A percentile compares a stretch with the other conserved stretches of the same genome.
Evolutionary conservation across 2,329 filamentous ascomycete species (phyloP).

Genomic region (Mycocentrospora acerina): DNA sequence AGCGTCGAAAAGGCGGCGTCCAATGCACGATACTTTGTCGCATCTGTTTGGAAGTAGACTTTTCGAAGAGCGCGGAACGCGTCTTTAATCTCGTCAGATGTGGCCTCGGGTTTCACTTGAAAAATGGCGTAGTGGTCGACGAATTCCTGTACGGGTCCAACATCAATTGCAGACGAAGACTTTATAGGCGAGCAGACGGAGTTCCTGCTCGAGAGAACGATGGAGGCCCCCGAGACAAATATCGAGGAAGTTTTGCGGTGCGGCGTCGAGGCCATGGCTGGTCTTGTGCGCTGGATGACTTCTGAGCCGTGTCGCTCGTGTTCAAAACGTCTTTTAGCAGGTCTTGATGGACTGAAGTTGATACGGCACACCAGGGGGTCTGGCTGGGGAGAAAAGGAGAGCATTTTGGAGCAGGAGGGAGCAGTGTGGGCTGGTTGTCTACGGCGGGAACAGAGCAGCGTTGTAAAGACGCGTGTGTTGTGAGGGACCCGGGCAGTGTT

Average conservation of each 20-base stretch:
- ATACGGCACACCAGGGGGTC: constrained; percentile 20
- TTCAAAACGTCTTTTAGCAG: constrained; percentile 15
- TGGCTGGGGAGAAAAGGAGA: constrained; percentile 20
- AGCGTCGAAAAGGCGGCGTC: constrained; percentile 35
- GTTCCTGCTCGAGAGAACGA: constrained; percentile 22
- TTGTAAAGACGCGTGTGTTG: neutral
- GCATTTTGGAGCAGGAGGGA: no score
- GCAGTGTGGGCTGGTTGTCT: constrained; percentile 2
- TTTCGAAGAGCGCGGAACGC: constrained; percentile 29
- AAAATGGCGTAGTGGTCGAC: constrained; percentile 37
- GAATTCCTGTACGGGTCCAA: constrained; percentile 16
- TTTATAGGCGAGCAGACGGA: constrained; percentile 18
- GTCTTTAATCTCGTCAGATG: constrained; percentile 31
- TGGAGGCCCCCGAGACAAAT: constrained; percentile 28
- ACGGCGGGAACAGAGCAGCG: no score
- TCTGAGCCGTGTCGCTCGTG: constrained; percentile 28
- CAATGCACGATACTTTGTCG: constrained; percentile 31
- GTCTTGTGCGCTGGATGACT: constrained; percentile 19
- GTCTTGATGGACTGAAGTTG: constrained; percentile 22
- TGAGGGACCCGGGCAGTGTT: constrained; percentile 12
- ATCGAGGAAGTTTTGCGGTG: constrained; percentile 27
- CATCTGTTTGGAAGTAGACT: constrained; percentile 31
- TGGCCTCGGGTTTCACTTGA: constrained; percentile 23
- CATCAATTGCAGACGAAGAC: neutral
- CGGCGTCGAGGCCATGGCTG: constrained; percentile 18